Percentiles rank a stretch among this genome's conserved stretches.
Conservation (phyloP, 1,139 yeast species). For the Zygoascus hellenicus region DNA sequence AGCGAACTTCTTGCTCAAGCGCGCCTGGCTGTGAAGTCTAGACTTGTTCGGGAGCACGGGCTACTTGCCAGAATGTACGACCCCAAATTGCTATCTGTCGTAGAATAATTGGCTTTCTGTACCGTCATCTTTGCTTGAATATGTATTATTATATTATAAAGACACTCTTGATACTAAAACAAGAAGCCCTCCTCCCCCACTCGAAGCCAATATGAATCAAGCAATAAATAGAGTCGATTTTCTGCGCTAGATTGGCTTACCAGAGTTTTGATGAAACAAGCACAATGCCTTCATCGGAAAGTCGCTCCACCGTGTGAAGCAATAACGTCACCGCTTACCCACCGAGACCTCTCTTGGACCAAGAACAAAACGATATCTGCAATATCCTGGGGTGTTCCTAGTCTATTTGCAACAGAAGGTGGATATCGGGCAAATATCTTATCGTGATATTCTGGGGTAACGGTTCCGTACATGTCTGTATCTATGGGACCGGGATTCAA, state of each 20-base stretch:
- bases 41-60: slow-evolving; percentile 25
- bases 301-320: slow-evolving; percentile 25
- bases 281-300: slow-evolving; percentile 1
- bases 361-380: slow-evolving; percentile 27
- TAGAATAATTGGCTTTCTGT: too few species aligned
- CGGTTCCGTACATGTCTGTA: slow-evolving; percentile 18
- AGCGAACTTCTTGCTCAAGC: slow-evolving; percentile 27
- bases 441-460: slow-evolving; percentile 11
- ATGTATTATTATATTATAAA: not conserved
- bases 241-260: too few species aligned
- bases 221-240: too few species aligned
- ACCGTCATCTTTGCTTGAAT: not conserved
- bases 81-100: not conserved
- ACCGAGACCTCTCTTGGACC: slow-evolving; percentile 24
- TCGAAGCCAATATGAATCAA: too few species aligned
- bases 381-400: slow-evolving; percentile 27
- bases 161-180: too few species aligned
- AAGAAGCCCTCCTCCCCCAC: too few species aligned
- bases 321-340: slow-evolving; percentile 26
- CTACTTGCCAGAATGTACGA: slow-evolving; percentile 5
- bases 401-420: slow-evolving; percentile 29
- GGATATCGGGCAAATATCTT: slow-evolving; percentile 18
- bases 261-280: too few species aligned
- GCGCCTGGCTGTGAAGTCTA: slow-evolving; percentile 26
- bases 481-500: slow-evolving; percentile 23